These are phyloP conservation scores for Pythium guiyangense DNA, from an alignment of 352 stramenopile species.

Conservation along the genomic window DNA sequence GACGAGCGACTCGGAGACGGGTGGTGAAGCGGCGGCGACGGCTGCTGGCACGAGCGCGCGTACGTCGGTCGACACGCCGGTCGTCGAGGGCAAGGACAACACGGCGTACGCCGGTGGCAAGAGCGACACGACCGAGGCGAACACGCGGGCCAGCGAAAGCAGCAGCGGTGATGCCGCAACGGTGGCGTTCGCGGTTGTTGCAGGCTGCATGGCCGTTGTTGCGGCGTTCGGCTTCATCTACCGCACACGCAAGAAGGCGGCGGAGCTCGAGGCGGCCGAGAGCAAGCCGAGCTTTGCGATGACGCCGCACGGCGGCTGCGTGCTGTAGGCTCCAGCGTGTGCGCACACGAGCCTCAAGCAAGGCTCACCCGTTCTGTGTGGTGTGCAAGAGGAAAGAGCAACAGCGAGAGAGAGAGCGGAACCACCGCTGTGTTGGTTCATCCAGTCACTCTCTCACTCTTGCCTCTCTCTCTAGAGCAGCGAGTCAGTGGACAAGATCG, in stretches of 20 bases:
- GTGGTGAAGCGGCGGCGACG: background rate
- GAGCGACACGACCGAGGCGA: conserved; percentile 24
- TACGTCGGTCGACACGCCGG: conserved; percentile 18
- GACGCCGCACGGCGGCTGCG: conserved; percentile 47
- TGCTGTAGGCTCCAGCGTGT: conserved; percentile 27
- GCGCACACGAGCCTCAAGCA: no score
- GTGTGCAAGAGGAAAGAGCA: no score
- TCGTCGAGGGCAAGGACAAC: conserved; percentile 11
- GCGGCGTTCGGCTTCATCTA: conserved; percentile 78
- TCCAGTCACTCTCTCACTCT: no score
- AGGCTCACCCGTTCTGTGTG: no score
- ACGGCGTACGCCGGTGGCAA: conserved; percentile 18
- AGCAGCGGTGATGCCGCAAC: background rate
- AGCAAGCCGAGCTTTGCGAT: conserved; percentile 41
- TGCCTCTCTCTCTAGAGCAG: no score
- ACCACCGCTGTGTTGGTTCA: no score
- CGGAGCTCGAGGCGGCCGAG: conserved; percentile 47
- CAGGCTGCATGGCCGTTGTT: conserved; percentile 30
- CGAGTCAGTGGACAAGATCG: no score
- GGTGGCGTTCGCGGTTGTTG: conserved; percentile 7
- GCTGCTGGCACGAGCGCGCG: background rate
- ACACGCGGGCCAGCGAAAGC: conserved; percentile 27
- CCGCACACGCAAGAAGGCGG: conserved; percentile 61
- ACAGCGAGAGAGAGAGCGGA: no score
- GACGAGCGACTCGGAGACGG: conserved; percentile 4